Base-by-base conservation (phyloP, 2,329 filamentous ascomycete species). In the Alternaria sp. region DNA sequence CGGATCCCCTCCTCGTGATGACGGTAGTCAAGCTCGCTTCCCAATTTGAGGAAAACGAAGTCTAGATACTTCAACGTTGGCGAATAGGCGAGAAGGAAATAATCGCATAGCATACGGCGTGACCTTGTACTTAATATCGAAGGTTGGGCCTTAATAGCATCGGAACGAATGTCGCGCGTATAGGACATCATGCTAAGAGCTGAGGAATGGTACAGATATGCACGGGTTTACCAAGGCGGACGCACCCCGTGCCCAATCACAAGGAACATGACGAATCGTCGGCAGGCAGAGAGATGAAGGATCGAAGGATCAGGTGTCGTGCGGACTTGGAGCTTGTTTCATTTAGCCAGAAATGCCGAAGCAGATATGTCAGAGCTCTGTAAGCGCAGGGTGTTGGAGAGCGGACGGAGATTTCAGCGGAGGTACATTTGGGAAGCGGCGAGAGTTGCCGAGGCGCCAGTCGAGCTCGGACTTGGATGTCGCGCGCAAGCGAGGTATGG, bases 211-310 rank as follows among this genome's bases (percentile, higher is more conserved):
- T 23, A 49, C 50, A 32, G 23, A 30, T 43, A 49, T 62, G 64
- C 46, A 58, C 57, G 44, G 69, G 61, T 40, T 57, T 57, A 58
- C 65, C 59, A 59, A 36, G 40, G 61, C 40, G 30, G 47, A 47
- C 56, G 58, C 64, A 61, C 59, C 68, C 66, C 62, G 64, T 56
- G 59, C 47, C 50, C 43, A 46, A 56, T 47, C 47, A 47, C 9
- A 51, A 49, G 68, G 64, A 66, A 70, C 68, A 65, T 15, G 57
- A 25, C 69, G 62, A 73, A 73, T 73, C 49, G 13, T 52, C 8
- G 19, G 5, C 19, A 21, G 8, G 49, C n/a, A 49, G 64, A 63
- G 63, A 69, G 65, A 64, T 12, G 55, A 26, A 62, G 62, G 71
- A 72, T 71, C 30, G 60, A 61, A 40, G 23, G 23, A 15, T 12